Base-by-base conservation (phyloP, 164 flowering plant genomes). In the Macadamia tetraphylla region DNA sequence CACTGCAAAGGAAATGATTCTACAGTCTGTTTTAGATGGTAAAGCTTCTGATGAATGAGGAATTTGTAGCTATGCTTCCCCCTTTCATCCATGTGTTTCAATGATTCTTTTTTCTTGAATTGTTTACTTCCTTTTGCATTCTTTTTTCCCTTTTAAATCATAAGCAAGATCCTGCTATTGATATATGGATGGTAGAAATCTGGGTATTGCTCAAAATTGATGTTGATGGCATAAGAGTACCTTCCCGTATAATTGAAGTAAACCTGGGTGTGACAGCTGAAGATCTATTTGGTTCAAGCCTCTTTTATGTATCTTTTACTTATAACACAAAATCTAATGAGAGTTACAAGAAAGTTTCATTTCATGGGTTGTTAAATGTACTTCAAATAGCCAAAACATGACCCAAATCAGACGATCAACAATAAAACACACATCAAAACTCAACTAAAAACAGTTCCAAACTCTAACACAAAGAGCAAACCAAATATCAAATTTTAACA, bases 1-100 rank as follows among this genome's bases (percentile, higher is more conserved):
- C 0, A 46, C 57, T 59, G 87, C 84, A 8, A 89, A 88, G 73
- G 84, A 85, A 12, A 75, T 48, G 64, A 89, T 95, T 75, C 79
- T 92, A 78, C 79, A 86, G 73, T 71, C 76, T 51, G 76, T 91
- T 72, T 85, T 90, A 52, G 75, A 76, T 29, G 66, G 67, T 58
- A 66, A 61, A 9, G 59, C 72, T 60, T 58, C 64, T 18, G 67
- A 23, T 59, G 76, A 73, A 35, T 35, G 73, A 76, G 17, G 12
- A 31, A 14, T 63, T 23, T 31, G 29, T 43, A 2, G 18, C 23
- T 60, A 6, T 48, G 40, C 40, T 35, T 9, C 13, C 32, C 13
- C 17, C 40, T 17, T 31, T 31, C 8, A 18, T 53, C 57, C 18
- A 53, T 10, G 15, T 49, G 23, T 3, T 49, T 49, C 53, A 49